Percentiles rank a stretch among this genome's conserved stretches.
These are phyloP conservation scores for Russula lepida DNA, from an alignment of 768 basidiomycete species.

Conservation along the genomic window DNA sequence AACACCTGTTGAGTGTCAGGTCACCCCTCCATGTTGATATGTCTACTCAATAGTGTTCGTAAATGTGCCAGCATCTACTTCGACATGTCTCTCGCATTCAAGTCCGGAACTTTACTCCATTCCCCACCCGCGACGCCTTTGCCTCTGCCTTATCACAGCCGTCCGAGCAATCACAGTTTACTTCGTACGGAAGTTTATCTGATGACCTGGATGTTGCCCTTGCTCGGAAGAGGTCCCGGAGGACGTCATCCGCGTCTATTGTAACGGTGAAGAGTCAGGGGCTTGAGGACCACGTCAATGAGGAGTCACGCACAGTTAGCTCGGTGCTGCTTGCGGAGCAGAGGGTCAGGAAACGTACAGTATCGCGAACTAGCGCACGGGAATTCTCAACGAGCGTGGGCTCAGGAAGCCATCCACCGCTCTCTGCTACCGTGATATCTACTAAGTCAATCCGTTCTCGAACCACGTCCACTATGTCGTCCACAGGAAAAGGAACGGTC, in stretches of 20 bases:
- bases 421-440: conserved; percentile 6
- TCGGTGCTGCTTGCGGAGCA: conserved; percentile 24
- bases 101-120: conserved; percentile 76
- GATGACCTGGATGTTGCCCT: conserved; percentile 65
- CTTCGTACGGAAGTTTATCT: conserved; percentile 45
- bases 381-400: conserved; percentile 24
- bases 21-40: background rate
- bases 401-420: conserved; percentile 10
- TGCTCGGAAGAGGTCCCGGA: conserved; percentile 49
- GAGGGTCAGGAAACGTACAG: conserved; percentile 36
- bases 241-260: conserved; percentile 51
- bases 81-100: conserved; percentile 68
- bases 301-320: conserved; percentile 28
- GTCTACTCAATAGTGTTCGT: background rate
- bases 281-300: conserved; percentile 36
- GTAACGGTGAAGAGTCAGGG: conserved; percentile 39
- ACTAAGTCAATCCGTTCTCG: conserved; percentile 6
- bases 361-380: conserved; percentile 21
- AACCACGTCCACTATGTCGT: conserved; percentile 10
- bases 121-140: conserved; percentile 69
- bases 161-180: conserved; percentile 52
- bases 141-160: conserved; percentile 68
- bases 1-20: conserved; percentile 14
- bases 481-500: conserved; percentile 10
- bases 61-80: conserved; percentile 47